These are phyloP conservation scores for Exophiala dermatitidis DNA, from an alignment of 2,329 filamentous ascomycete genomes.

Conservation along the genomic window DNA sequence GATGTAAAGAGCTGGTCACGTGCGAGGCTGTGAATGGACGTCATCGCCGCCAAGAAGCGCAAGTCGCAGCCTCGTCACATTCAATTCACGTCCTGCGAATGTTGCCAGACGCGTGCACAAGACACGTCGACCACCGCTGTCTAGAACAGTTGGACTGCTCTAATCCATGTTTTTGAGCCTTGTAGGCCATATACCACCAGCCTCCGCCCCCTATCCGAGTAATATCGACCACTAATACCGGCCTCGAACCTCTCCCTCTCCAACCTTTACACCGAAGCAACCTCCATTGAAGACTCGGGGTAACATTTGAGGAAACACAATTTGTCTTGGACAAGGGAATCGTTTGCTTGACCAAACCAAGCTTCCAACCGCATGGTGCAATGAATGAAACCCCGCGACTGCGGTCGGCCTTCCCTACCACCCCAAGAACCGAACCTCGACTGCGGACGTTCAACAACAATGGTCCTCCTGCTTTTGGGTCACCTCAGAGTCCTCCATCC, in stretches of 20 bases:
- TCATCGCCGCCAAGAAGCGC: background rate
- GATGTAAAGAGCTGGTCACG: background rate
- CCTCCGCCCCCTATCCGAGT: too few relatives aligned
- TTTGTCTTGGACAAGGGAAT: slow-evolving; percentile 2
- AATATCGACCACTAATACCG: background rate
- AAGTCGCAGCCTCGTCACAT: background rate
- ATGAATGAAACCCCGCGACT: slow-evolving; percentile 80
- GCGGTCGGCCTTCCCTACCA: slow-evolving; percentile 73
- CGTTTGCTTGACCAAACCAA: background rate
- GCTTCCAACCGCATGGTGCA: slow-evolving; percentile 46
- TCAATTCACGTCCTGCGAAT: background rate
- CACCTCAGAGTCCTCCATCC: slow-evolving; percentile 10
- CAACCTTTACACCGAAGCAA: background rate
- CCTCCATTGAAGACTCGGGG: background rate
- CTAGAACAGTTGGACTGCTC: too few relatives aligned
- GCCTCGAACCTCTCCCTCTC: background rate
- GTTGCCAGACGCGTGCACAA: background rate
- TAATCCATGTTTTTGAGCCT: too few relatives aligned
- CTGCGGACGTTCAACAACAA: slow-evolving; percentile 11
- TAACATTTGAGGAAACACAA: background rate
- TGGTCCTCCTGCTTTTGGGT: slow-evolving; percentile 11
- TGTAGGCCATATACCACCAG: too few relatives aligned
- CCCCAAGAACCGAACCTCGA: slow-evolving; percentile 46
- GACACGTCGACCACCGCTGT: background rate
- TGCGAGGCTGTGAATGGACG: slow-evolving; percentile 1